phyloP scores from a whole-genome alignment of 345 rosid genomes.

The Pugionium dolabratum region DNA sequence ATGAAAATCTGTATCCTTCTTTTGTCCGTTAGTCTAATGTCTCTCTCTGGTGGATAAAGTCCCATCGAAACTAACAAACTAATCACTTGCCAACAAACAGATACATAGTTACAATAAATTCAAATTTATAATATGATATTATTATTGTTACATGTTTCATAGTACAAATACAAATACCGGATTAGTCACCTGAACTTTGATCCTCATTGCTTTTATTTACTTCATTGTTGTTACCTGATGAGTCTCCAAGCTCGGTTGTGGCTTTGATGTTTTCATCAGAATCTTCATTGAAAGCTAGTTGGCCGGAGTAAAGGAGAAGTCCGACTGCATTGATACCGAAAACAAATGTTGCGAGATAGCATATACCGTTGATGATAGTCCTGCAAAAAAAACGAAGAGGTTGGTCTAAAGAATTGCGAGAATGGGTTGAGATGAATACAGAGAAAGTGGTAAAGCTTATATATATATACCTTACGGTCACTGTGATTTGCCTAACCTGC shows the following conservation, averaged over 20 bases:
- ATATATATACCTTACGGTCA: slow-evolving; percentile 67
- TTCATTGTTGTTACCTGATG: slow-evolving; percentile 36
- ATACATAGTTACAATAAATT: slow-evolving; percentile 13
- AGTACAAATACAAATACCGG: slow-evolving; percentile 33
- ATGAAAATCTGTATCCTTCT: slow-evolving; percentile 24
- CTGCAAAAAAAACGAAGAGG: slow-evolving; percentile 43
- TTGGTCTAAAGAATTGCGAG: slow-evolving; percentile 15
- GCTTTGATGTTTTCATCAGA: slow-evolving; percentile 52
- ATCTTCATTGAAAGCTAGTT: slow-evolving; percentile 47
- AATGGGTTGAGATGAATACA: slow-evolving; percentile 19
- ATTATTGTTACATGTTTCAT: slow-evolving; percentile 21
- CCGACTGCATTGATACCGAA: slow-evolving; percentile 83
- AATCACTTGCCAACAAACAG: slow-evolving; percentile 36
- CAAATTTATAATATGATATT: slow-evolving; percentile 8
- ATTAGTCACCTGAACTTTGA: slow-evolving; percentile 50
- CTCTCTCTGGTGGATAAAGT: slow-evolving; percentile 33
- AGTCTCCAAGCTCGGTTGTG: slow-evolving; percentile 38
- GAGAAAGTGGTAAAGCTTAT: slow-evolving; percentile 6
- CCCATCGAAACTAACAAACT: slow-evolving; percentile 37
- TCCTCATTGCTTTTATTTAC: slow-evolving; percentile 47
- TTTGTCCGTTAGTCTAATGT: slow-evolving; percentile 38
- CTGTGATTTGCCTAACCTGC: slow-evolving; percentile 87
- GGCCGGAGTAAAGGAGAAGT: slow-evolving; percentile 73
- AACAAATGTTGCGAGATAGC: slow-evolving; percentile 94
- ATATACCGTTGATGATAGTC: slow-evolving; percentile 80